Evolutionary conservation across 176 grass and related monocot genomes (phyloP), one percentile per base, ranked within the genome.

Genomic region (Carex cristatella): DNA sequence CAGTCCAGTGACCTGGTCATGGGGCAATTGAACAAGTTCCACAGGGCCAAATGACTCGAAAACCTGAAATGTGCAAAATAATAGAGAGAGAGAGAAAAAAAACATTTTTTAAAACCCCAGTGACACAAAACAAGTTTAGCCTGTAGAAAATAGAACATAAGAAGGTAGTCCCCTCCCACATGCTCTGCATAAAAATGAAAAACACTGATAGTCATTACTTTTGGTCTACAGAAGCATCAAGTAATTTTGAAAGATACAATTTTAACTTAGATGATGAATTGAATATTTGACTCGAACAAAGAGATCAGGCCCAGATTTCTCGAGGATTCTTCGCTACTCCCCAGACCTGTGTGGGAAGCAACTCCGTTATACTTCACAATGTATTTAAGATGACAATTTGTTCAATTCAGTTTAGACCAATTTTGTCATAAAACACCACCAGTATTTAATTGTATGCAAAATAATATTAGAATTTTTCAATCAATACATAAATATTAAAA

Each of bases 11-110:
- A 92, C 60, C 57, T 92, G 92, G 88, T 98, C 95, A 40, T 89
- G 69, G 15, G 95, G 95, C 87, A 98, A 83, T 83, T 95, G 95
- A 61, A 98, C 88, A 85, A 98, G 89, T 84, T 95, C 96, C 84
- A 98, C 90, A 51, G 86, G 87, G 60, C 96, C 96, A 90, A 98
- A 98, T 72, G 96, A 66, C 86, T 98, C 96, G 0, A 98, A 98
- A 28, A 98, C 96, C 93, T 95, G 58, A 71, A 88, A 86, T 71
- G 2, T 67, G 7, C 61, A 87, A 75, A 84, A 80, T 23, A 33
- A 85, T 67, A 66, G 31, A 57, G 67, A 60, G 33, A 85, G 42
- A 68, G 7, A 23, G 23, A 23, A 84, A 70, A 40, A 74, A 19
- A 76, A 77, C 13, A 49, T 15, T 12, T 27, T 84, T 70, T 70